Evolutionary conservation across 257 asterid species (phyloP).

Genomic region (Striga asiatica): DNA sequence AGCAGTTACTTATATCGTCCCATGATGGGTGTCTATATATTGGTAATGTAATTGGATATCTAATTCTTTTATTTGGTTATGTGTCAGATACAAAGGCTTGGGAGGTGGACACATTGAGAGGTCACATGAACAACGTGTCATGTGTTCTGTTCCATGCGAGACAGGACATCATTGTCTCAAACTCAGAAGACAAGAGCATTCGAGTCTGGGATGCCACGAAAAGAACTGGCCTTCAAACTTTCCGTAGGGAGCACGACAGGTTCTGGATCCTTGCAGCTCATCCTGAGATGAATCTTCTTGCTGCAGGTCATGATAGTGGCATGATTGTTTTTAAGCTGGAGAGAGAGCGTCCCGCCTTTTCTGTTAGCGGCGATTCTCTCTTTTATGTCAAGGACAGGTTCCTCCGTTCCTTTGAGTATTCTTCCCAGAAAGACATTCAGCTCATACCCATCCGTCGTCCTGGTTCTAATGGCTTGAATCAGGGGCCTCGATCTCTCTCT

Average conservation of each 20-base stretch:
- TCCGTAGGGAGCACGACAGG: conserved; percentile 91
- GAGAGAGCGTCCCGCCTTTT: conserved; percentile 96
- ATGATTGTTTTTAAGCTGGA: conserved; percentile 92
- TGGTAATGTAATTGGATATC: background rate
- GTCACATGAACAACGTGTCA: conserved; percentile 96
- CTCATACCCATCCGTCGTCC: conserved; percentile 87
- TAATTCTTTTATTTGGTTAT: conserved; percentile 11
- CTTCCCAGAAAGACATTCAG: conserved; percentile 84
- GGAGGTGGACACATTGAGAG: conserved; percentile 99
- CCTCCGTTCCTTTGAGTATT: conserved; percentile 69
- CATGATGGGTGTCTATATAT: conserved; percentile 5
- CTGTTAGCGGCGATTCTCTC: conserved; percentile 62
- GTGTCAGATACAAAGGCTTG: conserved; percentile 89
- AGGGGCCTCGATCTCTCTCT: conserved; percentile 75
- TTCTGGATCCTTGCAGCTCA: conserved; percentile 95
- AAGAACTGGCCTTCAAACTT: conserved; percentile 90
- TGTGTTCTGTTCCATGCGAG: conserved; percentile 80
- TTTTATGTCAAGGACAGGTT: conserved; percentile 82
- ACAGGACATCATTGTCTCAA: conserved; percentile 90
- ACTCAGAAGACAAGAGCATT: conserved; percentile 96
- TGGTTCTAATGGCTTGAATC: conserved; percentile 76
- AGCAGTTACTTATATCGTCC: background rate
- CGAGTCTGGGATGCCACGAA: conserved; percentile 99
- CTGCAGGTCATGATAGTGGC: conserved; percentile 99
- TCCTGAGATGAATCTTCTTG: conserved; percentile 97